Base-by-base conservation (phyloP, 768 basidiomycete species). In the Suillus alpinus region DNA sequence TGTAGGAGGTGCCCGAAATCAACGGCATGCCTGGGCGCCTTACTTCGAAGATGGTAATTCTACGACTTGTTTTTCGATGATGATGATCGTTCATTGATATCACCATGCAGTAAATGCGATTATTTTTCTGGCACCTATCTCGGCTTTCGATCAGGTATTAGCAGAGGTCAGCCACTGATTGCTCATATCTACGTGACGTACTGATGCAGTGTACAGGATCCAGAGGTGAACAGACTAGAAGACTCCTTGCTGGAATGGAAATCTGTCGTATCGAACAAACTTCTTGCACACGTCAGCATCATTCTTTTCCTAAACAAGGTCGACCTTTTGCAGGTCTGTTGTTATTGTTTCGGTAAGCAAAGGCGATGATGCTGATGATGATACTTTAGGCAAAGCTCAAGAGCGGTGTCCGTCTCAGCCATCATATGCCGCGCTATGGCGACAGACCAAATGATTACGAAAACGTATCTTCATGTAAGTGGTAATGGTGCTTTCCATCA, bases 51-150 rank as follows among this genome's bases (percentile, higher is more conserved):
- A 92, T 71, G 89, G 91, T 91, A 65, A 64, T 67, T 34, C 7
- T 36, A 39, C 34, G 43, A 49, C 32, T 56, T 26, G 14, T 47
- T 41, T 59, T 31, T 59, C 63, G 26, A 26, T 34, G 41, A 20
- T 52, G 18, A 31, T 58, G 51, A 51, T 40, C 53, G 26, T 55
- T 36, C 59, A 59, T 61, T 32, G 41, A 26, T 52, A 13, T 62
- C 49, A 16, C 39, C 59, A 6, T 61, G 40, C 71, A 93, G 92
- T 92, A 40, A 89, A 91, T 70, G 90, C 91, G 47, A 90, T 94
- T 69, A 93, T 94, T 62, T 94, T 93, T 75, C 82, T 94, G 60
- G 92, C 89, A 40, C 92, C 92, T 36, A 92, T 94, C 51, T 93
- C 92, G 41, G 89, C 88, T 29, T 94, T 94, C 66, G 92, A 93